phyloP scores from a whole-genome alignment of 2,329 filamentous ascomycete species.

The Pseudogymnoascus sp. region DNA sequence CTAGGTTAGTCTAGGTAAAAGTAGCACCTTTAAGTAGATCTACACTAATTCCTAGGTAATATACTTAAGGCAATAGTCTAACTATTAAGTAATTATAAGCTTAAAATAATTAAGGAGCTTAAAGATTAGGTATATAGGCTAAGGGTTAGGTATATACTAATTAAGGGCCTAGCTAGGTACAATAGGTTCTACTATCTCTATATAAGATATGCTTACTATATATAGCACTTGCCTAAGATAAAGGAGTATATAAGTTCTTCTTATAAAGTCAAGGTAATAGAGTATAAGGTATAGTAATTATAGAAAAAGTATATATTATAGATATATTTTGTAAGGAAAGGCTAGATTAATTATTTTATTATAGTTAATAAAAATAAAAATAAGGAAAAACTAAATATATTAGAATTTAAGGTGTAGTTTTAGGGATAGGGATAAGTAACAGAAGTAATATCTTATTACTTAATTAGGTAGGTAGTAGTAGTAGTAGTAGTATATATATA shows the following conservation, averaged over 20 bases:
- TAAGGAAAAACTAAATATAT: too few relatives aligned
- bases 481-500: too few relatives aligned
- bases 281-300: background rate
- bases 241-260: background rate
- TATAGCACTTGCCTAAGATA: background rate
- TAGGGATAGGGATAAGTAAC: too few relatives aligned
- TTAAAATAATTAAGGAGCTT: constrained; percentile 9
- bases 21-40: too few relatives aligned
- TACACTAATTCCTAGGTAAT: constrained; percentile 8
- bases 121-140: background rate
- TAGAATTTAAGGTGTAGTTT: too few relatives aligned
- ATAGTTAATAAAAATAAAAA: too few relatives aligned
- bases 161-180: background rate
- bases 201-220: background rate
- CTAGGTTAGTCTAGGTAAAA: too few relatives aligned
- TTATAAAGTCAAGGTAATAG: background rate
- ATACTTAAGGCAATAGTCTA: background rate
- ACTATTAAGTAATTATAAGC: constrained; percentile 5
- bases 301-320: too few relatives aligned
- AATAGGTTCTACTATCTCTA: background rate
- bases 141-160: background rate
- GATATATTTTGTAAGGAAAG: too few relatives aligned
- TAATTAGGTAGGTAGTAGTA: too few relatives aligned
- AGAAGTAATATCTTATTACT: too few relatives aligned
- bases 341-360: too few relatives aligned